These are phyloP conservation scores for Chlamydomonas reinhardtii DNA, from an alignment of 163 green algal species.

Conservation along the genomic window DNA sequence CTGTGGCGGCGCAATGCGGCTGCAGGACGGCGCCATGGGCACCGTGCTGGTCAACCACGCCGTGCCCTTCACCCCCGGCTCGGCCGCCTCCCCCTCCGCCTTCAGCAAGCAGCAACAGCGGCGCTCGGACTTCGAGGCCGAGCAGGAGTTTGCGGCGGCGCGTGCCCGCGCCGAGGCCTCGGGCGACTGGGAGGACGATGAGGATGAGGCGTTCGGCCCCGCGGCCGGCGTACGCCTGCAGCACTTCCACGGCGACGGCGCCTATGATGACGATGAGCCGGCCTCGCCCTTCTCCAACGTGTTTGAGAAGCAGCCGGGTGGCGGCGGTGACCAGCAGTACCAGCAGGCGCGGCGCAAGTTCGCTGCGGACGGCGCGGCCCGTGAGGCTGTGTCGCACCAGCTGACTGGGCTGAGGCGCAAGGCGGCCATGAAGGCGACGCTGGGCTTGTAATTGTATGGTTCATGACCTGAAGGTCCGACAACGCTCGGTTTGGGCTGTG, in stretches of 20 bases:
- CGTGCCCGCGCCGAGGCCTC: too few relatives aligned
- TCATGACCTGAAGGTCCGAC: too few relatives aligned
- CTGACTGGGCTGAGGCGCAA: slow-evolving; percentile 48
- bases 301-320: background rate
- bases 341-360: slow-evolving; percentile 8
- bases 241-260: too few relatives aligned
- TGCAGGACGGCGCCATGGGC: slow-evolving; percentile 24
- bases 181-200: too few relatives aligned
- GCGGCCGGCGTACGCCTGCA: too few relatives aligned
- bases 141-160: too few relatives aligned
- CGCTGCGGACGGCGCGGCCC: background rate
- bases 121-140: too few relatives aligned
- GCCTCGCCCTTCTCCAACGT: slow-evolving; percentile 34
- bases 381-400: slow-evolving; percentile 41
- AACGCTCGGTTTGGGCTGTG: too few relatives aligned
- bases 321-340: background rate
- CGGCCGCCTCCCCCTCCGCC: background rate
- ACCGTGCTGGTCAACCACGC: slow-evolving; percentile 32
- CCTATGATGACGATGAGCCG: background rate
- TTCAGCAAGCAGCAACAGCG: background rate
- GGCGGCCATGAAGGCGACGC: slow-evolving; percentile 18
- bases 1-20: background rate
- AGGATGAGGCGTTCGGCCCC: too few relatives aligned
- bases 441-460: background rate
- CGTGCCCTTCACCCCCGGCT: slow-evolving; percentile 9